Base-by-base conservation (phyloP, 208 protist species). In the Trypanosoma melophagium region DNA sequence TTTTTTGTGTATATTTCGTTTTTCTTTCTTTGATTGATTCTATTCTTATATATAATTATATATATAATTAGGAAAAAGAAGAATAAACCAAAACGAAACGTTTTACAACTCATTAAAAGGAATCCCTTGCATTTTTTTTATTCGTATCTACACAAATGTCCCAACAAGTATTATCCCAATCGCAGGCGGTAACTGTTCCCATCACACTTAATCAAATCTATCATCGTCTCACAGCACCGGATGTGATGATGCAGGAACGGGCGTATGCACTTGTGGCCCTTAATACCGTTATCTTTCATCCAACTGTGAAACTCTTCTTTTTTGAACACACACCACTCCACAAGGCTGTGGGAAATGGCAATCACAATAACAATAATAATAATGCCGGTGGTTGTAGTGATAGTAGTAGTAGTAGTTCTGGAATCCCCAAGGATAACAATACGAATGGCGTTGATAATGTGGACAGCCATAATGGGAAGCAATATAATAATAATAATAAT, bases 201-300 rank as follows among this genome's bases (percentile, higher is more conserved):
- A 77, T 94, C 24, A 94, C 88, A 45, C 76, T 94, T 14, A 85
- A 94, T 49, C 85, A 86, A 12, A 90, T 94, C n/a, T 94, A 84
- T 62, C 59, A 80, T 12, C 55, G 71, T 24, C 72, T 94, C 16
- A 91, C 85, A 10, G 68, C 69, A 17, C 40, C 42, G 21, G 71
- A 77, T 47, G 70, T 74, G 10, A 40, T 66, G 17, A 69, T 82
- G 63, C 73, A 89, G 50, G 64, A 78, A 25, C 83, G 86, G 51
- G 80, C 88, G 21, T 92, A 94, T 74, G 76, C 89, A 73, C 72
- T 92, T 35, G 81, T 94, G 16, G 88, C 88, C 2, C 80, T 94
- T 69, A 84, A 77, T 75, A 90, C 82, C 16, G 81, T 94, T 17
- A 83, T 81, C 64, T 94, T 94, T 63, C 83, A 94, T 62, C 78